Percentiles rank a stretch among this genome's conserved stretches.
Evolutionary conservation across 805 yeast species (phyloP).

Genomic region (Saccharomycopsis fermentans): DNA sequence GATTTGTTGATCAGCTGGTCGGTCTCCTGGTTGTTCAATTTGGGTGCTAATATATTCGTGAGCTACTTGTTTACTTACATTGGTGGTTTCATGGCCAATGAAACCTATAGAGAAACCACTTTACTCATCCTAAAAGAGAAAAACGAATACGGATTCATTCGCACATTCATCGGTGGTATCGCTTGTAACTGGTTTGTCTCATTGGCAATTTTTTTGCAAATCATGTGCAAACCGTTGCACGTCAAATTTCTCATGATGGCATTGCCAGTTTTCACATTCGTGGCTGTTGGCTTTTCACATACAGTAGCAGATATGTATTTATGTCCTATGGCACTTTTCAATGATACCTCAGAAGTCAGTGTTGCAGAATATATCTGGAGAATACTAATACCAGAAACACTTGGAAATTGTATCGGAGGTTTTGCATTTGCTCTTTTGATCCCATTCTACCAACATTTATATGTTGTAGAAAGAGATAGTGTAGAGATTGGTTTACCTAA

Average conservation of each 20-base stretch:
- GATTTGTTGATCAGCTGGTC: slow-evolving; percentile 59
- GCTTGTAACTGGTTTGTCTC: slow-evolving; percentile 75
- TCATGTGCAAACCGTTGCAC: slow-evolving; percentile 71
- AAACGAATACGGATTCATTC: slow-evolving; percentile 40
- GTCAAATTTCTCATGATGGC: slow-evolving; percentile 56
- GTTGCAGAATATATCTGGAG: slow-evolving; percentile 67
- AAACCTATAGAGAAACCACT: slow-evolving; percentile 38
- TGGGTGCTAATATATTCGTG: slow-evolving; percentile 56
- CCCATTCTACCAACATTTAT: slow-evolving; percentile 66
- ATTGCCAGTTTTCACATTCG: slow-evolving; percentile 69
- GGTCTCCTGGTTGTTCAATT: slow-evolving; percentile 56
- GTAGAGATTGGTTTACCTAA: slow-evolving; percentile 50
- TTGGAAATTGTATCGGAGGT: slow-evolving; percentile 82
- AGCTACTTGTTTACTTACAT: slow-evolving; percentile 52
- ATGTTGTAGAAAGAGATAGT: slow-evolving; percentile 64
- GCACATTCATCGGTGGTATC: slow-evolving; percentile 58
- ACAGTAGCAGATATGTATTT: slow-evolving; percentile 76
- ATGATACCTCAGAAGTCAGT: slow-evolving; percentile 50
- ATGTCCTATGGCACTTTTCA: slow-evolving; percentile 51
- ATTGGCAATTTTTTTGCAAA: slow-evolving; percentile 64
- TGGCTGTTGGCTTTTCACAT: slow-evolving; percentile 69
- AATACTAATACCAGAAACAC: slow-evolving; percentile 53
- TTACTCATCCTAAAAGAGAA: slow-evolving; percentile 33
- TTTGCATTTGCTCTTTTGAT: slow-evolving; percentile 48
- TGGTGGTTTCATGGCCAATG: slow-evolving; percentile 38